Conservation (phyloP, 306 rosid species). For the Cicer arietinum region DNA sequence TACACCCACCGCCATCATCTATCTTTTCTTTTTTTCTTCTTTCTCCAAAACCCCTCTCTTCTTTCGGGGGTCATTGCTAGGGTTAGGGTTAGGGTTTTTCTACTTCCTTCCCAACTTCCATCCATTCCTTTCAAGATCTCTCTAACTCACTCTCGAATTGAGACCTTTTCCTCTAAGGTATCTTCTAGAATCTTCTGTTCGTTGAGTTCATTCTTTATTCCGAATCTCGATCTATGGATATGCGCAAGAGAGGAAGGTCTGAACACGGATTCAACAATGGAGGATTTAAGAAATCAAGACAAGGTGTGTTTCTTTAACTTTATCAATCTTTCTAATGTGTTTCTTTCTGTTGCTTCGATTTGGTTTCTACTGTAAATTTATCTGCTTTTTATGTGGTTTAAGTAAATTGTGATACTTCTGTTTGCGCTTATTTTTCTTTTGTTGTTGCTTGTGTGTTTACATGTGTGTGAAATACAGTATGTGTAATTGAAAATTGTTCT, state of each 20-base stretch:
- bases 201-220: neutral
- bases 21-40: neutral
- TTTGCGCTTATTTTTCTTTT: neutral
- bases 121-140: neutral
- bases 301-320: constrained; percentile 50
- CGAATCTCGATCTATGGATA: constrained; percentile 72
- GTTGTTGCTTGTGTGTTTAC: neutral
- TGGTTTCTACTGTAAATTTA: constrained; percentile 2
- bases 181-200: neutral
- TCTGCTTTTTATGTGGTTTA: constrained; percentile 9
- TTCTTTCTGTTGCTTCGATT: neutral
- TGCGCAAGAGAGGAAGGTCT: constrained; percentile 74
- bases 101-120: neutral
- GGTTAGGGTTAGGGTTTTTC: constrained; percentile 49
- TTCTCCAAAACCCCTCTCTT: constrained; percentile 50
- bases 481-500: neutral
- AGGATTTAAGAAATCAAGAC: constrained; percentile 67
- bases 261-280: constrained; percentile 64
- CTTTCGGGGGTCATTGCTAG: constrained; percentile 36
- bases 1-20: constrained; percentile 22
- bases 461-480: neutral
- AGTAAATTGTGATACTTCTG: neutral
- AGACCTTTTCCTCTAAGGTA: neutral
- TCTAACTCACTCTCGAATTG: constrained; percentile 5
- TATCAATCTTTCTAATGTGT: neutral